Percentiles rank a stretch among this genome's conserved stretches.
phyloP scores from a whole-genome alignment of 108 stramenopile genomes.

The Discostella pseudostelligera region DNA sequence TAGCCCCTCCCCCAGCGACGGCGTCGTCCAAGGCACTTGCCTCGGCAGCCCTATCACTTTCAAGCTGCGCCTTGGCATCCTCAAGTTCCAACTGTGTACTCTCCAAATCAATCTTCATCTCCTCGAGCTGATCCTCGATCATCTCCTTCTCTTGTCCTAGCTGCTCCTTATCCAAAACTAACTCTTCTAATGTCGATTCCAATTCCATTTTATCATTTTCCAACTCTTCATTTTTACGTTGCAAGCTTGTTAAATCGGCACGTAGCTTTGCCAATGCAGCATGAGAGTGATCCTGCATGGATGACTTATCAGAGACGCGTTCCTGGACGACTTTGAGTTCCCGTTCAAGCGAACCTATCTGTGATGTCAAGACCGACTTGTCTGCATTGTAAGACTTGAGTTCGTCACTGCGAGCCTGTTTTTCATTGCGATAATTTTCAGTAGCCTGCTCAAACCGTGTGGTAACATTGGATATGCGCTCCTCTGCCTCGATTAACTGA shows the following conservation, averaged over 20 bases:
- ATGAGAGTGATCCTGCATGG: conserved; percentile 24
- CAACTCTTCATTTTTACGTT: conserved; percentile 67
- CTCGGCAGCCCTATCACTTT: conserved; percentile 39
- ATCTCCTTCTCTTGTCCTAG: conserved; percentile 77
- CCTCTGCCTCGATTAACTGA: conserved; percentile 30
- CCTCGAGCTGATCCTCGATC: conserved; percentile 72
- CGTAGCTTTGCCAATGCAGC: conserved; percentile 59
- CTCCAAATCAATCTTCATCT: conserved; percentile 74
- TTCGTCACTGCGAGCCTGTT: conserved; percentile 22
- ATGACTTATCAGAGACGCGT: conserved; percentile 27
- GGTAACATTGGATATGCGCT: conserved; percentile 24
- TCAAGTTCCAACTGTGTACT: conserved; percentile 80
- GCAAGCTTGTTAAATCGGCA: conserved; percentile 58
- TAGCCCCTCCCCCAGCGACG: conserved; percentile 6
- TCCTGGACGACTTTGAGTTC: conserved; percentile 38
- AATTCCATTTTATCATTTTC: conserved; percentile 65
- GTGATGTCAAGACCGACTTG: conserved; percentile 15
- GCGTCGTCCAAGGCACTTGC: conserved; percentile 9
- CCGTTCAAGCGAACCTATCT: conserved; percentile 23
- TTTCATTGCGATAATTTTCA: conserved; percentile 16
- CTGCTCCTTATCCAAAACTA: conserved; percentile 82
- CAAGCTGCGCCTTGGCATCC: conserved; percentile 66
- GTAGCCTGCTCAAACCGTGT: conserved; percentile 4
- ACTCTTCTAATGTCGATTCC: conserved; percentile 73
- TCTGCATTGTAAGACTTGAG: conserved; percentile 13